These are phyloP conservation scores for Carex parvula DNA, from an alignment of 176 grass and related monocot species.

Conservation along the genomic window DNA sequence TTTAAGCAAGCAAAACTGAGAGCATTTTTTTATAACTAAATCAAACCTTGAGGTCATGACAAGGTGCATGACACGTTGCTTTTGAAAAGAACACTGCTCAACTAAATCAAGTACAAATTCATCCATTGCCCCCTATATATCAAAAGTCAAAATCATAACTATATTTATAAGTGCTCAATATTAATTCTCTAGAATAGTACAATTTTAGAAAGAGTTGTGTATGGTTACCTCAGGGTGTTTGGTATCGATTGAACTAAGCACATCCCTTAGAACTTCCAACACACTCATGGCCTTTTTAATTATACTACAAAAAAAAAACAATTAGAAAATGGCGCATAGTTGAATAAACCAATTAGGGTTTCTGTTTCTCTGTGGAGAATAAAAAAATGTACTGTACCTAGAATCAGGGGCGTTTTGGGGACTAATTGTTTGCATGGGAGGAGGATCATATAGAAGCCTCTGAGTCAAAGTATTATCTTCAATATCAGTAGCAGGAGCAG, in stretches of 20 bases:
- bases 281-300: conserved; percentile 72
- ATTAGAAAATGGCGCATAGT: not conserved
- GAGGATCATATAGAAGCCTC: conserved; percentile 31
- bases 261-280: conserved; percentile 87
- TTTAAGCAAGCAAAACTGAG: not conserved
- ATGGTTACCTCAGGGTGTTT: conserved; percentile 75
- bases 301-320: conserved; percentile 38
- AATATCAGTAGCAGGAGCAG: not conserved
- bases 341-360: not conserved
- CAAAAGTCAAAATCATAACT: not conserved
- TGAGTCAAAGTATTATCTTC: conserved; percentile 33
- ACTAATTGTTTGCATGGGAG: conserved; percentile 37
- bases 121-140: conserved; percentile 66
- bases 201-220: conserved; percentile 5
- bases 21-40: not conserved
- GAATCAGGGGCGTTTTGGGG: conserved; percentile 47
- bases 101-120: conserved; percentile 95
- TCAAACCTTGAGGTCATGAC: conserved; percentile 78
- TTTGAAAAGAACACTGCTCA: conserved; percentile 96
- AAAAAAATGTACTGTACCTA: conserved; percentile 40
- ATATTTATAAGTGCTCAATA: not conserved
- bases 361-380: not conserved
- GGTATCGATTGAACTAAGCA: conserved; percentile 78
- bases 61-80: conserved; percentile 89
- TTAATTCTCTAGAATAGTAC: conserved; percentile 15